Conservation (phyloP, 2,329 filamentous ascomycete species). For the Periglandula ipomoeae region DNA sequence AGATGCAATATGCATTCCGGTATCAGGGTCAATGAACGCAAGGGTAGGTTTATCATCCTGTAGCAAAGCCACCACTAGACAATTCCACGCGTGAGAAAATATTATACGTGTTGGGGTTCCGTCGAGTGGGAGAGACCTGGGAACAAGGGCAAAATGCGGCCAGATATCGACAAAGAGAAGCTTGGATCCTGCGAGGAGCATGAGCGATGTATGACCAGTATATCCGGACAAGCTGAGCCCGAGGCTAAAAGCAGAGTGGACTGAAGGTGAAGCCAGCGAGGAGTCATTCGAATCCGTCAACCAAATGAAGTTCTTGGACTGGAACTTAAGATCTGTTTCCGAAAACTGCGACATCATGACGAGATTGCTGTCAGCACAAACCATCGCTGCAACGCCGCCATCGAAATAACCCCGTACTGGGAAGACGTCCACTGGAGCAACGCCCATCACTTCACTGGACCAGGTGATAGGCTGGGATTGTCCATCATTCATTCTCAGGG, state of each 20-base stretch:
- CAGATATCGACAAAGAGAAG: constrained; percentile 47
- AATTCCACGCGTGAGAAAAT: constrained; percentile 44
- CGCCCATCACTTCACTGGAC: constrained; percentile 24
- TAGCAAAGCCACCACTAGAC: constrained; percentile 43
- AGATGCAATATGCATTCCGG: constrained; percentile 40
- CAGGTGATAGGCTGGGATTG: constrained; percentile 17
- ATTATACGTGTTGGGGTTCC: constrained; percentile 43
- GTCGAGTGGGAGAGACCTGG: constrained; percentile 36
- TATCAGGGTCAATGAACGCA: constrained; percentile 47
- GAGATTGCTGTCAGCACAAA: constrained; percentile 40
- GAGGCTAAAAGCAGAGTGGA: constrained; percentile 39
- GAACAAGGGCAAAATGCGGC: constrained; percentile 34
- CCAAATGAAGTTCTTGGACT: constrained; percentile 38
- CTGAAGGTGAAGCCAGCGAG: constrained; percentile 34
- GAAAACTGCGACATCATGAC: constrained; percentile 32
- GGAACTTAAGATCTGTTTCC: constrained; percentile 20
- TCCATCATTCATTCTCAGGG: constrained; percentile 19
- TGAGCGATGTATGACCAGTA: constrained; percentile 31
- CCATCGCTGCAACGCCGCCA: constrained; percentile 26
- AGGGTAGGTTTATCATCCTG: constrained; percentile 36
- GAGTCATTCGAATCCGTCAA: constrained; percentile 40
- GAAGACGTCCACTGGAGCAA: constrained; percentile 27
- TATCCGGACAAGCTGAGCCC: constrained; percentile 28
- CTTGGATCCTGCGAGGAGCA: constrained; percentile 40
- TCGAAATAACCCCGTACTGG: constrained; percentile 16